Evolutionary conservation across 768 basidiomycete genomes (phyloP).

Genomic region (Boletus bicolor): DNA sequence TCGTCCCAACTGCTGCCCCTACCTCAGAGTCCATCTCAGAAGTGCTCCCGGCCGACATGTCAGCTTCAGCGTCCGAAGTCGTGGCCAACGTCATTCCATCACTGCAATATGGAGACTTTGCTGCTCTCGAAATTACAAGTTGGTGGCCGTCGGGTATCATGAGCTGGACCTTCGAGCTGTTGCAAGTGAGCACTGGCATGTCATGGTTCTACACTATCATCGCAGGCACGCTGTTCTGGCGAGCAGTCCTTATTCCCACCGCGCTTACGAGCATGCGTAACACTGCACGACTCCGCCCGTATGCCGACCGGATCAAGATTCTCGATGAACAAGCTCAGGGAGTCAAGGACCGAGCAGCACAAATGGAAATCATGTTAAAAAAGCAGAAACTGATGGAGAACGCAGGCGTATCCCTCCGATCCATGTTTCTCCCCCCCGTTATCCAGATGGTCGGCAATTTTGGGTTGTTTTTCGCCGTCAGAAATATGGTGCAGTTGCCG

Average conservation of each 20-base stretch:
- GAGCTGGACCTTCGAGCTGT: slow-evolving; percentile 59
- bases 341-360: slow-evolving; percentile 36
- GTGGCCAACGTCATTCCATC: slow-evolving; percentile 37
- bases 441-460: slow-evolving; percentile 76
- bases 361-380: slow-evolving; percentile 44
- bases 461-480: slow-evolving; percentile 80
- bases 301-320: slow-evolving; percentile 49
- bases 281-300: slow-evolving; percentile 39
- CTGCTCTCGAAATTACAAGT: slow-evolving; percentile 57
- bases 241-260: slow-evolving; percentile 58
- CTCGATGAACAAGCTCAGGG: slow-evolving; percentile 42
- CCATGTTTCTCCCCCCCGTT: slow-evolving; percentile 53
- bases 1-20: background rate
- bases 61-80: slow-evolving; percentile 14
- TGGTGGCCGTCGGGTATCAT: slow-evolving; percentile 70
- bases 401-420: slow-evolving; percentile 59
- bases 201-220: slow-evolving; percentile 88
- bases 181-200: slow-evolving; percentile 66
- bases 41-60: slow-evolving; percentile 5
- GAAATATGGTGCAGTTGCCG: slow-evolving; percentile 65
- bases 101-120: slow-evolving; percentile 69
- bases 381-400: slow-evolving; percentile 55
- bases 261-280: slow-evolving; percentile 55
- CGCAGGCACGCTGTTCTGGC: slow-evolving; percentile 58
- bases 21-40: slow-evolving; percentile 8